Evolutionary conservation across 2,329 filamentous ascomycete species (phyloP).

Genomic region (Fusarium tjaetaba): DNA sequence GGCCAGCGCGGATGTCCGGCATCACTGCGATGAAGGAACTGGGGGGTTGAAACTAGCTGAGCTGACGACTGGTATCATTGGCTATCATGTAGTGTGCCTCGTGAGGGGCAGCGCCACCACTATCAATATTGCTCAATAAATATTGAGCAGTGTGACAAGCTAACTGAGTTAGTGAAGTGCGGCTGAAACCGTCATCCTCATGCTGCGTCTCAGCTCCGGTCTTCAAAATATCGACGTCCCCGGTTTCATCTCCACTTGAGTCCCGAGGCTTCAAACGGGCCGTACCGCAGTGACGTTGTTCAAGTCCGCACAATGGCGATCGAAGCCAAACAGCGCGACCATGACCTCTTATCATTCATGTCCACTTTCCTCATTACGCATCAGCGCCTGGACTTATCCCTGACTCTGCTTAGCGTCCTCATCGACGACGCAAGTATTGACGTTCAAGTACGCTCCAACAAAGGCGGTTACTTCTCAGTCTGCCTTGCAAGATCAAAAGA

Average conservation of each 20-base stretch:
- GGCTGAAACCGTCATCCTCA: not conserved
- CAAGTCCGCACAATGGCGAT: not conserved
- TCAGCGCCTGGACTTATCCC: not conserved
- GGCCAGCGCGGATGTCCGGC: not conserved
- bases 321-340: not conserved
- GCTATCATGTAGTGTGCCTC: not conserved
- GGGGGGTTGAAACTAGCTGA: not conserved
- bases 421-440: not conserved
- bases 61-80: not conserved
- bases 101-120: not conserved
- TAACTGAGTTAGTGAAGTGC: not conserved
- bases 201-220: not conserved
- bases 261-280: not conserved
- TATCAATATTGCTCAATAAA: not conserved
- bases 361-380: not conserved
- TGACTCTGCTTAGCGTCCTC: accelerated
- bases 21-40: accelerated
- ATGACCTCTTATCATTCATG: not conserved
- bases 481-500: not conserved
- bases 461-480: not conserved
- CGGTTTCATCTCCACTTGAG: too few species aligned
- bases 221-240: not conserved
- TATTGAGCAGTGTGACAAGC: not conserved
- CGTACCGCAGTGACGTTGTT: not conserved
- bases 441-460: not conserved